phyloP scores from a whole-genome alignment of 495 filamentous ascomycete species.

The Daldinia vernicosa region DNA sequence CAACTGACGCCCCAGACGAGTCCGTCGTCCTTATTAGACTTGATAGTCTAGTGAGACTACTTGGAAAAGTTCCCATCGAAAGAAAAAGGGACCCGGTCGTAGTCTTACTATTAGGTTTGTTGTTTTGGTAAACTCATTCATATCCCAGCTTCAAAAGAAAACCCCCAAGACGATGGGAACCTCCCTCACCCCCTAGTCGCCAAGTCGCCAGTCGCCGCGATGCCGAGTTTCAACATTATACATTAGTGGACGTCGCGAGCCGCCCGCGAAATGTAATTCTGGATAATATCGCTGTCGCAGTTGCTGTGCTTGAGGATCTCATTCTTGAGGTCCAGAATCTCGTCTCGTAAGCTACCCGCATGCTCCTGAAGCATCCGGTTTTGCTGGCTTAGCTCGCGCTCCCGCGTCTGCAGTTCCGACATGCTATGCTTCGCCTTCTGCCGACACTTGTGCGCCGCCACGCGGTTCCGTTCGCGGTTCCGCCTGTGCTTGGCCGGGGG shows the following conservation, averaged over 20 bases:
- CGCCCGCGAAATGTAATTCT: slow-evolving; percentile 59
- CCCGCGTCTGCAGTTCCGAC: slow-evolving; percentile 53
- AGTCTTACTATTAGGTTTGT: not conserved
- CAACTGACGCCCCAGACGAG: not conserved
- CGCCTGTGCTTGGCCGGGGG: slow-evolving; percentile 8
- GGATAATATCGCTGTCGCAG: slow-evolving; percentile 62
- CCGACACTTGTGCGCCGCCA: slow-evolving; percentile 74
- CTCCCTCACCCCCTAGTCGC: not conserved
- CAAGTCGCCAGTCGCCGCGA: not conserved
- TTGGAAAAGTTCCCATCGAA: not conserved
- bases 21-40: not conserved
- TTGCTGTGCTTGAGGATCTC: slow-evolving; percentile 62
- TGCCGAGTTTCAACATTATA: not conserved
- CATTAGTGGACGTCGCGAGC: slow-evolving; percentile 38
- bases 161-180: not conserved
- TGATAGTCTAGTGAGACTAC: not conserved
- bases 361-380: slow-evolving; percentile 37
- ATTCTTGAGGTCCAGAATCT: slow-evolving; percentile 63
- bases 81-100: not conserved
- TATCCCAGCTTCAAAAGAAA: no score
- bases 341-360: slow-evolving; percentile 51
- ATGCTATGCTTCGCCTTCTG: slow-evolving; percentile 72
- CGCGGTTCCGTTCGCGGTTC: slow-evolving; percentile 66
- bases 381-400: slow-evolving; percentile 38
- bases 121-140: no score